Conservation (phyloP, 139 green algal species). For the Tetraselmis striata region DNA sequence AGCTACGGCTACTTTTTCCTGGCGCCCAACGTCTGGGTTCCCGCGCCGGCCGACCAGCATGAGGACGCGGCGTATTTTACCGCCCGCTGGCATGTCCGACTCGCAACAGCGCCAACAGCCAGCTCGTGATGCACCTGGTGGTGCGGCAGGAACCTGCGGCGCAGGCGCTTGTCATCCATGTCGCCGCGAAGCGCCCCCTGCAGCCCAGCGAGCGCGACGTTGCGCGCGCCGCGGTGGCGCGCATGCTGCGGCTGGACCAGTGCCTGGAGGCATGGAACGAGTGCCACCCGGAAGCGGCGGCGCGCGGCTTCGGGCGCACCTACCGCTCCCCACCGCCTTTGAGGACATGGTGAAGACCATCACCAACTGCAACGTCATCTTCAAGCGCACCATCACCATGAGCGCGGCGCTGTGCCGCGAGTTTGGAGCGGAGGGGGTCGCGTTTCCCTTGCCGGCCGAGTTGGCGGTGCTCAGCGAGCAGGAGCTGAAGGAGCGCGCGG, state of each 20-base stretch:
- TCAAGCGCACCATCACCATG: background rate
- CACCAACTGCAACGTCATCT: background rate
- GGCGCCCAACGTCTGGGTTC: background rate
- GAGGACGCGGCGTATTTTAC: background rate
- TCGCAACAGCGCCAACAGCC: too few species aligned
- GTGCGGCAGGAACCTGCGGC: background rate
- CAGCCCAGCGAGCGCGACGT: background rate
- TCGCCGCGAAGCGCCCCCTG: background rate
- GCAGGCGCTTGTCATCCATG: background rate
- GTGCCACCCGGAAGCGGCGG: background rate
- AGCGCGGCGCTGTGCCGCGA: background rate
- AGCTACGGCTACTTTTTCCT: background rate
- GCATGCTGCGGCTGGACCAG: background rate
- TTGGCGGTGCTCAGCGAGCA: background rate
- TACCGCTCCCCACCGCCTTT: background rate
- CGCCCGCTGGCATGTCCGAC: background rate
- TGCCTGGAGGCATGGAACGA: background rate
- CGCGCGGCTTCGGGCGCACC: background rate
- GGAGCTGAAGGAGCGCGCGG: background rate
- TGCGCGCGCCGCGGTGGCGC: background rate
- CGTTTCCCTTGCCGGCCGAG: background rate
- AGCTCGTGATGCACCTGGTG: background rate
- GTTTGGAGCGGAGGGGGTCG: background rate
- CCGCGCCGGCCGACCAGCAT: background rate
- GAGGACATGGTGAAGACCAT: background rate